Conservation (phyloP, 331 rosid species). For the Malus hybrid region DNA sequence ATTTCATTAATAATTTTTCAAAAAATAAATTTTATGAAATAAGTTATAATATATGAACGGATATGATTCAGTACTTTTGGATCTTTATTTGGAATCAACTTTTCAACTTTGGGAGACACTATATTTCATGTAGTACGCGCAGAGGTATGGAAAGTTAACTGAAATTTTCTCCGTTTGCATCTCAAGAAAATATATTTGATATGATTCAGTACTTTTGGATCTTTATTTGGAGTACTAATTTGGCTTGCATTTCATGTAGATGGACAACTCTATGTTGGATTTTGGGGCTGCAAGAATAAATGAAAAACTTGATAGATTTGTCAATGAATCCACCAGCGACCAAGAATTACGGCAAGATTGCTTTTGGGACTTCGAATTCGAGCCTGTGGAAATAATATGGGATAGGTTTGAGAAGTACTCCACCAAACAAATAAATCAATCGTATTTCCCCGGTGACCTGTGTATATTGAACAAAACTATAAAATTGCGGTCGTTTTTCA, state of each 20-base stretch:
- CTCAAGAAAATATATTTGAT: too few relatives aligned
- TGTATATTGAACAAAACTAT: too few relatives aligned
- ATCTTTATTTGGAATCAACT: too few relatives aligned
- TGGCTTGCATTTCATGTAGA: conserved; percentile 21
- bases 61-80: too few relatives aligned
- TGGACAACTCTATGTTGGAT: conserved; percentile 13
- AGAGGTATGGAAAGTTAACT: conserved; percentile 21
- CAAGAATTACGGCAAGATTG: conserved; percentile 22
- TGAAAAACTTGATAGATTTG: conserved; percentile 39
- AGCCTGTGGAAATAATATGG: background rate
- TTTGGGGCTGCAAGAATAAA: conserved; percentile 43
- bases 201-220: too few relatives aligned
- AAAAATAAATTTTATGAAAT: too few relatives aligned
- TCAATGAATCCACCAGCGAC: conserved; percentile 44
- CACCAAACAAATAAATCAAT: too few relatives aligned
- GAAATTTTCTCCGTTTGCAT: background rate
- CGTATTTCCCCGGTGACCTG: too few relatives aligned
- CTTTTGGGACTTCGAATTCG: conserved; percentile 36
- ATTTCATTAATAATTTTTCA: too few relatives aligned
- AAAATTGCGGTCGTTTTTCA: too few relatives aligned
- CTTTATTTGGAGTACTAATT: too few relatives aligned
- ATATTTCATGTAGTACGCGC: conserved; percentile 36
- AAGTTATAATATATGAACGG: too few relatives aligned
- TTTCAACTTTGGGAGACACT: conserved; percentile 27
- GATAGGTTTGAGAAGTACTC: background rate